Evolutionary conservation across 2,329 filamentous ascomycete species (phyloP).

Genomic region (Trichoderma hamatum): DNA sequence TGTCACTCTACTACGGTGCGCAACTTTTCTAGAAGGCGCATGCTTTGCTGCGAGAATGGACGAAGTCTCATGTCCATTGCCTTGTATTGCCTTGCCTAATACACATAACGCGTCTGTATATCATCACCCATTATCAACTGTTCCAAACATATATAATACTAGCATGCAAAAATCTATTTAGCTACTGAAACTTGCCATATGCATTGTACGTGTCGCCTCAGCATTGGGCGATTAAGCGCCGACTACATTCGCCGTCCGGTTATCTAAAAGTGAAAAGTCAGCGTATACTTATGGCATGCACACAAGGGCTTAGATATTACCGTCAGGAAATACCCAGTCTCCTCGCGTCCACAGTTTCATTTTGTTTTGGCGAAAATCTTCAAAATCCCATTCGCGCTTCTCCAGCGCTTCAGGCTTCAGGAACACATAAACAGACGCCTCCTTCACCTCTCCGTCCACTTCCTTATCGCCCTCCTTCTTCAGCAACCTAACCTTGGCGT

Average conservation of each 20-base stretch:
- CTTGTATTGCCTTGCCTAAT: neutral
- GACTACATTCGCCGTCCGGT: neutral
- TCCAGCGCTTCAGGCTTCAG: conserved; percentile 59
- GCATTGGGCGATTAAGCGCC: conserved; percentile 4
- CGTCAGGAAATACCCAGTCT: conserved; percentile 49
- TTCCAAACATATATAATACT: neutral
- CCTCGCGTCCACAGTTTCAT: conserved; percentile 57
- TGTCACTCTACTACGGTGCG: neutral
- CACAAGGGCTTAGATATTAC: conserved; percentile 33
- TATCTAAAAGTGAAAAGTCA: conserved; percentile 5
- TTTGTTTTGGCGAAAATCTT: conserved; percentile 78
- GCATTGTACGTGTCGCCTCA: neutral
- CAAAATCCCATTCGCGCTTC: conserved; percentile 82
- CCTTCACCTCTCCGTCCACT: conserved; percentile 50
- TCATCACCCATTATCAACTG: neutral
- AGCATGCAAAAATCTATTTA: neutral
- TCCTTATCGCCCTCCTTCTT: conserved; percentile 44
- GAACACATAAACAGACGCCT: conserved; percentile 69
- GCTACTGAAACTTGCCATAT: neutral
- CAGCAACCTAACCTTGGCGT: conserved; percentile 57
- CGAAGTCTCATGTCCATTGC: neutral
- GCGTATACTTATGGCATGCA: conserved; percentile 6
- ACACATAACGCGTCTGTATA: neutral
- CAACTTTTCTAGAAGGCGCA: neutral
- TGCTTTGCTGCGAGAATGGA: neutral